These are phyloP conservation scores for Trypanosoma scelopori DNA, from an alignment of 208 protist genomes.

Conservation along the genomic window DNA sequence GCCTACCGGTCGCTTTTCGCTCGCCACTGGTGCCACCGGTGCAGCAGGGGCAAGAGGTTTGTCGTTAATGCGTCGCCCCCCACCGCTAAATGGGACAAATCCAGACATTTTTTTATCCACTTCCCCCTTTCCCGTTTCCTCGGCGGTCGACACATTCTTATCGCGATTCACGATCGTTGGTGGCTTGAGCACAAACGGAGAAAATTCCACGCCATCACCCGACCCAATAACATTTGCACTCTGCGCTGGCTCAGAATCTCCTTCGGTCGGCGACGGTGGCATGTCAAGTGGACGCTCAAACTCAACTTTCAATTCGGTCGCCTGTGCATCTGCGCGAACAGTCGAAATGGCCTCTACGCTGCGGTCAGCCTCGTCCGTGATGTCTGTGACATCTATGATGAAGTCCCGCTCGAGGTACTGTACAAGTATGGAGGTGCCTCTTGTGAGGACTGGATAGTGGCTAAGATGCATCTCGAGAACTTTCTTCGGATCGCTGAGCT, in stretches of 20 bases:
- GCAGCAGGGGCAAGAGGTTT: background rate
- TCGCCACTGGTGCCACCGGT: background rate
- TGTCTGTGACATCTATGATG: slow-evolving; percentile 85
- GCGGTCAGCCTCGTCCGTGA: slow-evolving; percentile 46
- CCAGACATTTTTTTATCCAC: slow-evolving; percentile 9
- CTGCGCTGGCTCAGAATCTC: slow-evolving; percentile 15
- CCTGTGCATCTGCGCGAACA: slow-evolving; percentile 76
- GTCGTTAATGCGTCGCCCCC: slow-evolving; percentile 22
- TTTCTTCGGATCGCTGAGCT: slow-evolving; percentile 91
- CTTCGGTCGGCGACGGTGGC: slow-evolving; percentile 61
- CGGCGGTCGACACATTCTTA: background rate
- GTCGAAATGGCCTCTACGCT: slow-evolving; percentile 85
- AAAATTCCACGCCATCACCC: slow-evolving; percentile 54
- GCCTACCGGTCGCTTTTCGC: background rate
- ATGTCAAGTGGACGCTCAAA: slow-evolving; percentile 93
- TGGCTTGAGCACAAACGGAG: slow-evolving; percentile 56
- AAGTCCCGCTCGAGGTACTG: slow-evolving; percentile 88
- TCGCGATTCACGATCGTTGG: slow-evolving; percentile 39
- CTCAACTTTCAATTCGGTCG: slow-evolving; percentile 93
- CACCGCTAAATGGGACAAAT: slow-evolving; percentile 30
- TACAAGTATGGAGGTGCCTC: slow-evolving; percentile 90
- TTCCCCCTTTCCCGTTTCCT: slow-evolving; percentile 3
- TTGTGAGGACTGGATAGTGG: slow-evolving; percentile 90
- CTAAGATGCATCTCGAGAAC: slow-evolving; percentile 91
- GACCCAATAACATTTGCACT: slow-evolving; percentile 62